Percentiles rank a stretch among this genome's conserved stretches.
phyloP scores from a whole-genome alignment of 192 early-diverging fungal genomes.

The Coemansia sp. region DNA sequence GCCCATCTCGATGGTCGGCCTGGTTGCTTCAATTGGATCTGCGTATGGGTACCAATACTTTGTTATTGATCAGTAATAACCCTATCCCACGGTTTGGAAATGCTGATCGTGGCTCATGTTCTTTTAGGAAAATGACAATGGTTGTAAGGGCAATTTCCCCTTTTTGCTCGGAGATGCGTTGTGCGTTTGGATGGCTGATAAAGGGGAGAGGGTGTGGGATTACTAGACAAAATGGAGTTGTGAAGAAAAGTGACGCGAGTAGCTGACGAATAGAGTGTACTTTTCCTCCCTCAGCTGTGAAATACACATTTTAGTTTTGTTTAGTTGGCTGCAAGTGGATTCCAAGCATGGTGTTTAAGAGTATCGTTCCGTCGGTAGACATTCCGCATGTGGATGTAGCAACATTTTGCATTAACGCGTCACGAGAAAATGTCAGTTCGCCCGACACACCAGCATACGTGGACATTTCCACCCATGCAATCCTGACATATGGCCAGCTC shows the following conservation, averaged over 20 bases:
- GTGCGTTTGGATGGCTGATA: too few species aligned
- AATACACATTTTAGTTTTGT: background rate
- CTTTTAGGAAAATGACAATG: too few species aligned
- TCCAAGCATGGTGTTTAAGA: slow-evolving; percentile 34
- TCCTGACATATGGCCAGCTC: slow-evolving; percentile 17
- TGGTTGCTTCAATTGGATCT: slow-evolving; percentile 25
- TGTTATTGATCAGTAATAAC: background rate
- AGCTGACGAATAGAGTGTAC: too few species aligned
- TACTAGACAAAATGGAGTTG: too few species aligned
- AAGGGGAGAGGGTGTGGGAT: too few species aligned
- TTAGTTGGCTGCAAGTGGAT: background rate
- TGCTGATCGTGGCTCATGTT: too few species aligned
- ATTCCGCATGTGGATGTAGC: slow-evolving; percentile 28
- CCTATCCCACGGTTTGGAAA: background rate
- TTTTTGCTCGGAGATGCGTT: background rate
- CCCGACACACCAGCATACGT: slow-evolving; percentile 22
- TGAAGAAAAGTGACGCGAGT: too few species aligned
- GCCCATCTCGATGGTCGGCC: slow-evolving; percentile 26
- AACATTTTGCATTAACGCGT: slow-evolving; percentile 17
- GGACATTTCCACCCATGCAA: slow-evolving; percentile 20
- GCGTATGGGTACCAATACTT: slow-evolving; percentile 37
- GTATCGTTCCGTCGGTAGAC: slow-evolving; percentile 23
- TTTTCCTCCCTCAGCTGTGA: too few species aligned
- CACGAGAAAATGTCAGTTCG: slow-evolving; percentile 8
- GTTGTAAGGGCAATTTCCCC: too few species aligned